Base-by-base conservation (phyloP, 441 rosid species). In the Adansonia gregorii region DNA sequence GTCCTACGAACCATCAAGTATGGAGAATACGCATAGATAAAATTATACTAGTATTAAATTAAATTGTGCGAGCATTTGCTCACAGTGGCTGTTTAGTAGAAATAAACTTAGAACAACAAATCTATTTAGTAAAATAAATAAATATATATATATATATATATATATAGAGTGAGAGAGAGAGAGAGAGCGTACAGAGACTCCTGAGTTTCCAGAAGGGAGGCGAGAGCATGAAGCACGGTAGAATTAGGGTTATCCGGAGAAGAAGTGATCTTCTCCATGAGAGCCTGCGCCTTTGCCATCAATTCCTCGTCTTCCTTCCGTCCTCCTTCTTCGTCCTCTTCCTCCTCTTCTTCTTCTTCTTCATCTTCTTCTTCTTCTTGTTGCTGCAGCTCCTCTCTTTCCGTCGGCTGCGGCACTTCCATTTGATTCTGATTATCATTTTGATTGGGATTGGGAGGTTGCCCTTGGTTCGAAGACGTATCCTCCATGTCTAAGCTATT, bases 201-300 rank as follows among this genome's bases (percentile, higher is more conserved):
- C 75, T 94, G 94, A 20, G 88, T 80, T 83, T 94, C 97, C 4
- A 94, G 91, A 66, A 96, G 88, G 54, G 92, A 88, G 7, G 97
- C 81, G 41, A 96, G 96, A 10, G 96, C 93, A 72, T 93, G 98
- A 27, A 96, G 95, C 11, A 87, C 77, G 9, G 81, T 69, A 76
- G 98, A 90, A 76, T 82, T 94, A 85, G 99, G 99, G 86, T 84
- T 94, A 76, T 94, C 94, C 8, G 92, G 88, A 52, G 82, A 82
- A 54, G 92, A 79, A 75, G 95, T 97, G 84, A 93, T 87, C 12
- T 79, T 92, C 12, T 97, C 99, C 89, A 97, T 97, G 49, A 89
- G 87, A 69, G 75, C 84, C 84, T 93, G 96, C 24, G 98, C 97
- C 86, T 91, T 90, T 7, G 75, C 93, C 77, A 88, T 77, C 81